phyloP scores from a whole-genome alignment of 495 filamentous ascomycete species.

The Staphylotrichum longicolle region DNA sequence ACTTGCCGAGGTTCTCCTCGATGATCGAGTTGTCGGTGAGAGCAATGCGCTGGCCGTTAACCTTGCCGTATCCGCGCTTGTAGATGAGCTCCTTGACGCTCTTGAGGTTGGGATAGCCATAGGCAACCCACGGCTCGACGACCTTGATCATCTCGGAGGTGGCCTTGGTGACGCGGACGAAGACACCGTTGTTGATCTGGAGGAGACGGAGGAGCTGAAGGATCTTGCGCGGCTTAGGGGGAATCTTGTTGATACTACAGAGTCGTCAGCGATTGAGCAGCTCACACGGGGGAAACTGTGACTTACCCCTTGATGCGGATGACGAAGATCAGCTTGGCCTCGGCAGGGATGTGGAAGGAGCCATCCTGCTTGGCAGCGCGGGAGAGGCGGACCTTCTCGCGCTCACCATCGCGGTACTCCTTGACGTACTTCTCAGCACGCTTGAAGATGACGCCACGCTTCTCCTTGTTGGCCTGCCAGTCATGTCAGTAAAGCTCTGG shows the following conservation, averaged over 20 bases:
- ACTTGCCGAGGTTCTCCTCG: conserved; percentile 93
- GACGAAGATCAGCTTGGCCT: conserved; percentile 97
- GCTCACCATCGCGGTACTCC: conserved; percentile 97
- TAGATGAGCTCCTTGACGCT: conserved; percentile 97
- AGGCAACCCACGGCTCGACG: conserved; percentile 96
- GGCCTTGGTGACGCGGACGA: conserved; percentile 95
- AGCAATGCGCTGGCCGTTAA: conserved; percentile 92
- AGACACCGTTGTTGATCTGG: conserved; percentile 99
- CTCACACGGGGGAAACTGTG: no score
- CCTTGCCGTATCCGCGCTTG: conserved; percentile 98
- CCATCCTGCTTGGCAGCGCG: conserved; percentile 88
- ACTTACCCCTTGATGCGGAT: conserved; percentile 95
- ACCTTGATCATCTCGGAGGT: conserved; percentile 97
- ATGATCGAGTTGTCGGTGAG: conserved; percentile 98
- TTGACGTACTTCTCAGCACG: conserved; percentile 99
- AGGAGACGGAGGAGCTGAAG: conserved; percentile 97
- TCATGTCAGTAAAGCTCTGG: conserved; percentile 41
- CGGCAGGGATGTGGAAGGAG: conserved; percentile 87
- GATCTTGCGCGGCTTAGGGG: conserved; percentile 99
- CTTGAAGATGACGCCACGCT: conserved; percentile 98
- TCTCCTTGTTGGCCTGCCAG: conserved; percentile 86
- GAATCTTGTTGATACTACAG: conserved; percentile 98
- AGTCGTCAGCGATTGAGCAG: conserved; percentile 14
- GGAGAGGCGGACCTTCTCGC: conserved; percentile 91
- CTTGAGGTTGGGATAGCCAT: conserved; percentile 99